Evolutionary conservation across 768 basidiomycete species (phyloP).

Genomic region (Rhodosporidiobolus sp.): DNA sequence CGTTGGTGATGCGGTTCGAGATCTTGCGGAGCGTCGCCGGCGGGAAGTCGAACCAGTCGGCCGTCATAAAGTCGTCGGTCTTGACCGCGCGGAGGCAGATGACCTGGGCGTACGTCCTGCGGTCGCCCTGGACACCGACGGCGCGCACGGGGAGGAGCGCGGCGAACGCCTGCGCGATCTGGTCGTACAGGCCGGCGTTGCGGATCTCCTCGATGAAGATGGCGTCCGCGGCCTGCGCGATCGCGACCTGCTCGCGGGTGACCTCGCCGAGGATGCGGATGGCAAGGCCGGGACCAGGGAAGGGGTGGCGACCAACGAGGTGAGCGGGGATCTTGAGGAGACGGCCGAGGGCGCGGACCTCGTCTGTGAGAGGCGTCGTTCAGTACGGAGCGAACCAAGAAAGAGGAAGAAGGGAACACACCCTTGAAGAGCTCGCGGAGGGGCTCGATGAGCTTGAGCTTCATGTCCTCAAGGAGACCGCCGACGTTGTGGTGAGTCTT

Average conservation of each 20-base stretch:
- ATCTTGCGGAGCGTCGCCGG: conserved; percentile 81
- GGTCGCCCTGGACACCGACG: conserved; percentile 96
- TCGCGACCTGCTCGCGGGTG: conserved; percentile 84
- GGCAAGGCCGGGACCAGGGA: conserved; percentile 96
- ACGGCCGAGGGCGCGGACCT: conserved; percentile 87
- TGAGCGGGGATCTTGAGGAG: conserved; percentile 86
- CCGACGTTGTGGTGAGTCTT: conserved; percentile 99
- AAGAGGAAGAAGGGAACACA: conserved; percentile 47
- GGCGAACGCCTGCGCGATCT: conserved; percentile 94
- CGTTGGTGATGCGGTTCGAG: conserved; percentile 95
- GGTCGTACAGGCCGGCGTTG: conserved; percentile 82
- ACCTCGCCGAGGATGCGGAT: conserved; percentile 97
- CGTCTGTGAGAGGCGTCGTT: conserved; percentile 58
- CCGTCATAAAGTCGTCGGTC: conserved; percentile 99
- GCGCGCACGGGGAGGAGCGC: conserved; percentile 93
- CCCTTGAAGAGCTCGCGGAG: conserved; percentile 97
- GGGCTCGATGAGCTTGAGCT: conserved; percentile 96
- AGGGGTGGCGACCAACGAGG: conserved; percentile 93
- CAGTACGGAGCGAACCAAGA: not conserved
- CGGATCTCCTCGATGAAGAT: conserved; percentile 99
- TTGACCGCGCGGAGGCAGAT: conserved; percentile 91
- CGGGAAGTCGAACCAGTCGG: conserved; percentile 99
- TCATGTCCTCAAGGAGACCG: conserved; percentile 93
- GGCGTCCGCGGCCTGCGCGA: conserved; percentile 83
- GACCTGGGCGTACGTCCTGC: conserved; percentile 90